These are phyloP conservation scores for Mortierella sp. DNA, from an alignment of 371 early-diverging fungal species.

Conservation along the genomic window DNA sequence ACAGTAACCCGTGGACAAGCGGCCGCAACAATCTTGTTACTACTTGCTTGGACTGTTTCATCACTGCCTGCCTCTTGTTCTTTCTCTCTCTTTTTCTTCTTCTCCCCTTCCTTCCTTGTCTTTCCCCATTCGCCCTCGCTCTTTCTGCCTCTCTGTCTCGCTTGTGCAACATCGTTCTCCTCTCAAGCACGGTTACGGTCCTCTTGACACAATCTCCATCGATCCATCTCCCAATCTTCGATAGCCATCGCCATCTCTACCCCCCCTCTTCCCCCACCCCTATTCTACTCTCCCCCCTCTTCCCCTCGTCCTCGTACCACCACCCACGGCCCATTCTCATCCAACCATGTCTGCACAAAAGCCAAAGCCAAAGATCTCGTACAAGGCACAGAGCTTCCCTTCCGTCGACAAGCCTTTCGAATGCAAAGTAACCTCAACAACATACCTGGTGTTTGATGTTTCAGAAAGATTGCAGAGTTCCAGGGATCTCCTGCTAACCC, in stretches of 20 bases:
- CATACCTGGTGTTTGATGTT: not conserved
- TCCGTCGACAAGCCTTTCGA: conserved; percentile 51
- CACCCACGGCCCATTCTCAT: not conserved
- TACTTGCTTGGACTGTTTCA: conserved; percentile 28
- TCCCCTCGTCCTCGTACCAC: not conserved
- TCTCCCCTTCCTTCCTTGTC: not conserved
- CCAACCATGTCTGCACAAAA: conserved; percentile 14
- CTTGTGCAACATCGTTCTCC: not conserved
- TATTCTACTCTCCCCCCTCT: not conserved
- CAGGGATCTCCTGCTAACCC: not conserved
- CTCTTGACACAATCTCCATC: no score
- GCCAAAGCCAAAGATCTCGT: conserved; percentile 51
- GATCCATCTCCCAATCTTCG: no score
- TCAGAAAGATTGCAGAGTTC: not conserved
- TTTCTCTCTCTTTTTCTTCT: conserved; percentile 6
- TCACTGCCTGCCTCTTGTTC: conserved; percentile 1
- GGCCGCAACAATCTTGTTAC: conserved; percentile 22
- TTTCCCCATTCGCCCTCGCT: not conserved
- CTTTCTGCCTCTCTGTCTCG: not conserved
- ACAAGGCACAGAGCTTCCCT: conserved; percentile 50
- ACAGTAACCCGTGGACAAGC: not conserved
- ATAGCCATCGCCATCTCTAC: not conserved
- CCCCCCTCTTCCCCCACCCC: not conserved
- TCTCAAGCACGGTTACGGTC: no score
- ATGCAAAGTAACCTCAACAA: conserved; percentile 33